Evolutionary conservation across 1,284 basidiomycete genomes (phyloP).

Genomic region (Megacollybia platyphylla): DNA sequence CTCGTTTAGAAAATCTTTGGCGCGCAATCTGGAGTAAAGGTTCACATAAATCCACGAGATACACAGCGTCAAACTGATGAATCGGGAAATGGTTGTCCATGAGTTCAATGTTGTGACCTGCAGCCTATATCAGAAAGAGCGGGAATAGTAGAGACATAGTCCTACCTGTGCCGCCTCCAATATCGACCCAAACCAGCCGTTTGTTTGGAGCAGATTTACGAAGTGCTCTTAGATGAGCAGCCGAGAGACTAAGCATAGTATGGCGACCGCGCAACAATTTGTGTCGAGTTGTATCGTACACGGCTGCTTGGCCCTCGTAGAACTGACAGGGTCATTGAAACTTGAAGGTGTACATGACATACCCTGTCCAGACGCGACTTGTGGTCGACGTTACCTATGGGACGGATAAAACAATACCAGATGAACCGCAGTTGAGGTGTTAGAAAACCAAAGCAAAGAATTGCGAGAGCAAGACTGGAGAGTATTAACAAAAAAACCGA

Average conservation of each 20-base stretch:
- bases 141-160: neutral
- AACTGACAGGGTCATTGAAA: constrained; percentile 24
- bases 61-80: constrained; percentile 55
- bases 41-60: constrained; percentile 69
- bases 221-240: constrained; percentile 49
- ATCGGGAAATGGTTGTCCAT: constrained; percentile 67
- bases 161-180: constrained; percentile 69
- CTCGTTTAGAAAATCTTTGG: constrained; percentile 52
- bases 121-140: constrained; percentile 1
- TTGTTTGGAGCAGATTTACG: constrained; percentile 26
- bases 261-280: constrained; percentile 55
- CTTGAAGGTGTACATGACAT: neutral
- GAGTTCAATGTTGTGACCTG: constrained; percentile 72
- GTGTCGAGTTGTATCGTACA: constrained; percentile 56
- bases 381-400: constrained; percentile 24
- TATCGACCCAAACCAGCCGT: constrained; percentile 68
- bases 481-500: too few species aligned
- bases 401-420: constrained; percentile 35
- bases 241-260: constrained; percentile 60
- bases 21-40: constrained; percentile 65
- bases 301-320: constrained; percentile 57
- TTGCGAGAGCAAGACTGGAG: too few species aligned
- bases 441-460: neutral
- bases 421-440: constrained; percentile 28
- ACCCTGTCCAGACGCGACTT: constrained; percentile 30